Conservation (phyloP, 257 asterid species). For the Lycium ferocissimum region DNA sequence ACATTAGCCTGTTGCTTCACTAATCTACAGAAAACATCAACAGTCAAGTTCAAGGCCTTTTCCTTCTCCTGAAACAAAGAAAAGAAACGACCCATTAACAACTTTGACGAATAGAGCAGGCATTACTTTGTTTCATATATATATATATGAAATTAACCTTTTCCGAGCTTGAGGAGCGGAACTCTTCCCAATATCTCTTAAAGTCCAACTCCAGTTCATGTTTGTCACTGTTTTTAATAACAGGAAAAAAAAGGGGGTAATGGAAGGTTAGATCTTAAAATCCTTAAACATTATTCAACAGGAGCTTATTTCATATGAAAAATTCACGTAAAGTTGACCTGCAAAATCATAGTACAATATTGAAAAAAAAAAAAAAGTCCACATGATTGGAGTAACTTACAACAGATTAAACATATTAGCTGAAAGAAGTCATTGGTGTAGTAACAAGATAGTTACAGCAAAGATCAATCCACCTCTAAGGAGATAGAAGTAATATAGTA, state of each 20-base stretch:
- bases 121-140: slow-evolving; percentile 8
- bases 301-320: slow-evolving; percentile 8
- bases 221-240: slow-evolving; percentile 52
- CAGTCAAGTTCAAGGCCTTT: slow-evolving; percentile 88
- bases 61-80: slow-evolving; percentile 87
- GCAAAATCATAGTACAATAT: not conserved
- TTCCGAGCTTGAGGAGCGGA: slow-evolving; percentile 81
- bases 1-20: slow-evolving; percentile 88
- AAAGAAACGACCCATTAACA: slow-evolving; percentile 38
- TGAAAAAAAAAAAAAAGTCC: not conserved
- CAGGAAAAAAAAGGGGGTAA: not conserved
- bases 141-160: slow-evolving; percentile 43
- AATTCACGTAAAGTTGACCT: not conserved
- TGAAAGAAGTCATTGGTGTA: not conserved
- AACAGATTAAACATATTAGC: not conserved
- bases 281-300: not conserved
- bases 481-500: not conserved
- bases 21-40: slow-evolving; percentile 96
- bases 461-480: slow-evolving; percentile 11
- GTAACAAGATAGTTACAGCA: not conserved
- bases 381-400: slow-evolving; percentile 11
- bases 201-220: slow-evolving; percentile 95
- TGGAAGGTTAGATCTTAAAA: not conserved
- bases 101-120: not conserved
- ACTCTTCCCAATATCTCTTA: slow-evolving; percentile 96